Conservation (phyloP, 2,329 filamentous ascomycete species). For the Curvularia verruculosa region DNA sequence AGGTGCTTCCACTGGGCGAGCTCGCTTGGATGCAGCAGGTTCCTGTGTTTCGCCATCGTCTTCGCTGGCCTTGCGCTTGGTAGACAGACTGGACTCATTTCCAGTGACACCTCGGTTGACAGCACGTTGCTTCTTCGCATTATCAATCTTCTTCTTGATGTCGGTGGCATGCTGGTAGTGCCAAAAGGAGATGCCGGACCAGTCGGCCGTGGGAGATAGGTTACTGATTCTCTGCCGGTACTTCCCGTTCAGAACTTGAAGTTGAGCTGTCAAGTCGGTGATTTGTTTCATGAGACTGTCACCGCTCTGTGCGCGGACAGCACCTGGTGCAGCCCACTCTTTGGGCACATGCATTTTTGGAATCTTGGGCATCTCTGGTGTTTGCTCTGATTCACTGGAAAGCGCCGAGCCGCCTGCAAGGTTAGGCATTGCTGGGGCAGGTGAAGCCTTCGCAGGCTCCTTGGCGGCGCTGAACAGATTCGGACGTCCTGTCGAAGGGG, state of each 20-base stretch:
- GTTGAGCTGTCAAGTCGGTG: constrained; percentile 26
- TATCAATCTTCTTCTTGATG: constrained; percentile 38
- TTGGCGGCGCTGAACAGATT: constrained; percentile 25
- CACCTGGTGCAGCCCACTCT: constrained; percentile 29
- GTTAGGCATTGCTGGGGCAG: constrained; percentile 21
- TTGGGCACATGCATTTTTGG: constrained; percentile 35
- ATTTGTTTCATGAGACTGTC: constrained; percentile 26
- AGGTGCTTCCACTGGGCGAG: constrained; percentile 23
- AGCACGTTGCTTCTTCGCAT: constrained; percentile 39
- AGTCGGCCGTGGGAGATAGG: constrained; percentile 36
- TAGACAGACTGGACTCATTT: constrained; percentile 40
- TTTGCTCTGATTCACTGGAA: constrained; percentile 7
- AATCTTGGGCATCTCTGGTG: constrained; percentile 29
- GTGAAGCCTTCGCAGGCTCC: constrained; percentile 18
- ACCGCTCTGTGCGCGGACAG: constrained; percentile 11
- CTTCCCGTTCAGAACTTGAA: constrained; percentile 36
- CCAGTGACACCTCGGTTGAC: constrained; percentile 40
- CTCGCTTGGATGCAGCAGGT: constrained; percentile 35
- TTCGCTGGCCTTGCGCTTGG: constrained; percentile 39
- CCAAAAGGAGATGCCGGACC: constrained; percentile 40
- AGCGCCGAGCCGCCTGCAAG: constrained; percentile 11
- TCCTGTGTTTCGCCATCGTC: constrained; percentile 21
- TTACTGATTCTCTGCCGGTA: constrained; percentile 35
- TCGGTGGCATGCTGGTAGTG: constrained; percentile 36
- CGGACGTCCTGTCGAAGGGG: constrained; percentile 20